phyloP scores from a whole-genome alignment of 2,329 filamentous ascomycete genomes.

The Exophiala mesophila region DNA sequence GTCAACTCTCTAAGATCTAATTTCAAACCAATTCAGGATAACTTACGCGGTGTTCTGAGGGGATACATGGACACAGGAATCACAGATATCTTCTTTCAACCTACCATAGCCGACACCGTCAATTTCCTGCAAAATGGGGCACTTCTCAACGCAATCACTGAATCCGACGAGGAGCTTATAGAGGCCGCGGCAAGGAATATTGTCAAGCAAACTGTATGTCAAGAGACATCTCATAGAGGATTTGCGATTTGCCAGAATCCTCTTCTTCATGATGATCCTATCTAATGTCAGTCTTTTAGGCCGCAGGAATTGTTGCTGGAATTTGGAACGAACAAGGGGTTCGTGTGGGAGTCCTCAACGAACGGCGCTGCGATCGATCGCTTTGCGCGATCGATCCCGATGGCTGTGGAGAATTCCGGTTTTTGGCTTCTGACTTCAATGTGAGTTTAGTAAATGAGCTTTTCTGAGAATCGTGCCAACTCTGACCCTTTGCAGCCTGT shows the following conservation, averaged over 20 bases:
- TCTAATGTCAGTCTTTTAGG: neutral
- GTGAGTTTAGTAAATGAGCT: neutral
- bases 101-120: neutral
- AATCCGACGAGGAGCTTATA: neutral
- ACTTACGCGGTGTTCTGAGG: neutral
- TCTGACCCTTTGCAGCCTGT: neutral
- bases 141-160: neutral
- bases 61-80: neutral
- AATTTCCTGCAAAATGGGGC: neutral
- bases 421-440: neutral
- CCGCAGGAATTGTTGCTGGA: neutral
- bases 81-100: neutral
- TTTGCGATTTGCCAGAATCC: too few relatives aligned
- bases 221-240: too few relatives aligned
- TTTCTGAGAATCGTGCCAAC: neutral
- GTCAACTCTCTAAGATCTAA: neutral
- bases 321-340: neutral
- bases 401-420: neutral
- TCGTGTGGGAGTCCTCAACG: neutral
- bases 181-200: neutral
- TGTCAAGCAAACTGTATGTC: neutral
- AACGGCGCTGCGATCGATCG: neutral
- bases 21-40: neutral
- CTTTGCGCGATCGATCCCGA: neutral
- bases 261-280: neutral